These are phyloP conservation scores for Solanum chilense DNA, from an alignment of 257 asterid genomes.

Conservation along the genomic window DNA sequence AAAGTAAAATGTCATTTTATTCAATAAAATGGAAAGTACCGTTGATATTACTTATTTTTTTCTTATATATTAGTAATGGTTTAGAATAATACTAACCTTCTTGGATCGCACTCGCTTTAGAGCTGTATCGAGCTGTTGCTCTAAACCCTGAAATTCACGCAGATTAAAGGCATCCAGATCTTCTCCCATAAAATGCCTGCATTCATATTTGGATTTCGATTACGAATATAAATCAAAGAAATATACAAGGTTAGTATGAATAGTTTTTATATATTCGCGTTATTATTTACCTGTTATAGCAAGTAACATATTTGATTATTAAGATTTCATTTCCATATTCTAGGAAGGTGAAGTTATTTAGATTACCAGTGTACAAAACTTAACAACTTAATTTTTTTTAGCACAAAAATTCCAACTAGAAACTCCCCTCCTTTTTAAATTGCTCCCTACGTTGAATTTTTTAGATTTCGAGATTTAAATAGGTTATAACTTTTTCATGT, in stretches of 20 bases:
- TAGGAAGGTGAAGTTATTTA: neutral
- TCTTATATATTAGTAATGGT: neutral
- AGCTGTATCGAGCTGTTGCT: conserved; percentile 63
- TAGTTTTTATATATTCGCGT: neutral
- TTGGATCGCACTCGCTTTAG: conserved; percentile 52
- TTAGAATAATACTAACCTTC: conserved; percentile 18
- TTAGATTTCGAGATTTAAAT: too few species aligned
- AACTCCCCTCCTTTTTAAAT: too few species aligned
- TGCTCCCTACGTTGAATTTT: too few species aligned
- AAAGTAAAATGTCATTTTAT: neutral
- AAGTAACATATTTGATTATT: neutral
- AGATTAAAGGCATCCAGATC: conserved; percentile 49
- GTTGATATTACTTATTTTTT: neutral
- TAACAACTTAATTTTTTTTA: neutral
- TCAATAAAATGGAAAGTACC: neutral
- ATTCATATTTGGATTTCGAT: neutral
- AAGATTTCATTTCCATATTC: neutral
- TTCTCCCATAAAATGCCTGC: conserved; percentile 58
- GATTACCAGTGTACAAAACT: neutral
- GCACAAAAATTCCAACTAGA: neutral
- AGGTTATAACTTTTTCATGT: too few species aligned
- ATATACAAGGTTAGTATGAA: neutral
- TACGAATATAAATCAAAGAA: neutral
- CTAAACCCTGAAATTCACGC: conserved; percentile 69
- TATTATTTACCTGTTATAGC: neutral